Conservation (phyloP, 1,139 yeast species). For the Blastobotrys ciferrii region DNA sequence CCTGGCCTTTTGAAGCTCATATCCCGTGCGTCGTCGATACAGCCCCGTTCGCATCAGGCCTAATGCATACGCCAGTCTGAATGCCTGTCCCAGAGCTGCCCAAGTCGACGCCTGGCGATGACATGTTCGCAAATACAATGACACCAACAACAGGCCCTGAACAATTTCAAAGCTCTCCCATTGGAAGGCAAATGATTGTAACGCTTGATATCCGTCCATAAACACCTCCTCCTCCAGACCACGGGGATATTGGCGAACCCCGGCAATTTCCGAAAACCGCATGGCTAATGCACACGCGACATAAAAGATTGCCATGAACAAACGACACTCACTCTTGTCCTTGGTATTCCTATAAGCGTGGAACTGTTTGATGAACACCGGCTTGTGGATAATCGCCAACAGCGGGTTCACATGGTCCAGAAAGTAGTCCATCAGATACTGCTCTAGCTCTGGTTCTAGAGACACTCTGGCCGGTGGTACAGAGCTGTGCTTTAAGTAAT, state of each 20-base stretch:
- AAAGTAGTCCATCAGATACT: slow-evolving; percentile 43
- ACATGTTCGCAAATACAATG: slow-evolving; percentile 53
- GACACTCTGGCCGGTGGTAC: slow-evolving; percentile 27
- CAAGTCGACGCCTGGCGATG: slow-evolving; percentile 59
- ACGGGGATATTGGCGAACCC: slow-evolving; percentile 31
- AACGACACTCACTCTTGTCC: slow-evolving; percentile 33
- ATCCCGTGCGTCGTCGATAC: slow-evolving; percentile 29
- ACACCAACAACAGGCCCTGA: slow-evolving; percentile 59
- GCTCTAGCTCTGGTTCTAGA: slow-evolving; percentile 18
- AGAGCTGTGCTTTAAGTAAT: slow-evolving; percentile 45
- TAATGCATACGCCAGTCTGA: slow-evolving; percentile 56
- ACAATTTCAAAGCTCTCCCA: slow-evolving; percentile 68
- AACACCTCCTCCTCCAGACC: slow-evolving; percentile 55
- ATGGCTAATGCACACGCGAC: slow-evolving; percentile 52
- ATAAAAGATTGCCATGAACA: slow-evolving; percentile 54
- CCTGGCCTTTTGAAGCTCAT: slow-evolving; percentile 51
- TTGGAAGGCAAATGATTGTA: slow-evolving; percentile 54
- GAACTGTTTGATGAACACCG: slow-evolving; percentile 52
- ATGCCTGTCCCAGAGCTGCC: slow-evolving; percentile 54
- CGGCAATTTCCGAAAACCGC: slow-evolving; percentile 51
- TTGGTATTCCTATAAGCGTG: slow-evolving; percentile 38
- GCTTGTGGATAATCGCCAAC: slow-evolving; percentile 53
- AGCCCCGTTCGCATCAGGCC: slow-evolving; percentile 43
- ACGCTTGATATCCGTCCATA: slow-evolving; percentile 48
- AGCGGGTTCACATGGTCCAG: slow-evolving; percentile 54